A percentile compares a stretch with the other conserved stretches of the same genome.
Conservation (phyloP, 345 rosid species). For the Populus alba region DNA sequence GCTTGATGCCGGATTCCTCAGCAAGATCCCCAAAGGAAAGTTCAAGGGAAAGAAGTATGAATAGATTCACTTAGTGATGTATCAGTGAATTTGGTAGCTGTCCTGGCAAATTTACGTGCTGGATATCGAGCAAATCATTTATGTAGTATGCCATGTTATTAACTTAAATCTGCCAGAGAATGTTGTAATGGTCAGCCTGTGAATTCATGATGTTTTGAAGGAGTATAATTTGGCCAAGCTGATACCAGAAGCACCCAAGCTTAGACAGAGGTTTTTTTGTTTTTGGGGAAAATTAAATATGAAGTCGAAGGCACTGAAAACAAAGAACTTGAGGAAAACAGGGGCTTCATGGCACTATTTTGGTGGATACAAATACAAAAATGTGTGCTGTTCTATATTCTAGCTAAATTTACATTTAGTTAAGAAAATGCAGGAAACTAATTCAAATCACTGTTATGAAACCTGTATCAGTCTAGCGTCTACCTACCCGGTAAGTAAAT, state of each 20-base stretch:
- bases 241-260: background rate
- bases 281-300: too few species aligned
- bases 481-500: too few species aligned
- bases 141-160: background rate
- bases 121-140: background rate
- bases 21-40: slow-evolving; percentile 75
- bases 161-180: background rate
- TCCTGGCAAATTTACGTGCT: background rate
- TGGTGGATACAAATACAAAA: background rate
- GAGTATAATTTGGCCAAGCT: background rate
- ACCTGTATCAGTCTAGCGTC: too few species aligned
- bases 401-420: background rate
- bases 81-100: background rate
- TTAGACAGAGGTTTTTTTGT: background rate
- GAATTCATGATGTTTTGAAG: background rate
- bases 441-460: too few species aligned
- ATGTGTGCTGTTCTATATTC: background rate
- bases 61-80: slow-evolving; percentile 17
- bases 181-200: background rate
- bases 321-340: too few species aligned
- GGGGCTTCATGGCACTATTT: background rate
- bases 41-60: slow-evolving; percentile 64
- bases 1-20: slow-evolving; percentile 57
- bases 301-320: too few species aligned
- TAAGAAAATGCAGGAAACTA: too few species aligned